Percentiles rank a stretch among this genome's conserved stretches.
These are phyloP conservation scores for Calonectria fujianensis DNA, from an alignment of 2,329 filamentous ascomycete genomes.

Conservation along the genomic window DNA sequence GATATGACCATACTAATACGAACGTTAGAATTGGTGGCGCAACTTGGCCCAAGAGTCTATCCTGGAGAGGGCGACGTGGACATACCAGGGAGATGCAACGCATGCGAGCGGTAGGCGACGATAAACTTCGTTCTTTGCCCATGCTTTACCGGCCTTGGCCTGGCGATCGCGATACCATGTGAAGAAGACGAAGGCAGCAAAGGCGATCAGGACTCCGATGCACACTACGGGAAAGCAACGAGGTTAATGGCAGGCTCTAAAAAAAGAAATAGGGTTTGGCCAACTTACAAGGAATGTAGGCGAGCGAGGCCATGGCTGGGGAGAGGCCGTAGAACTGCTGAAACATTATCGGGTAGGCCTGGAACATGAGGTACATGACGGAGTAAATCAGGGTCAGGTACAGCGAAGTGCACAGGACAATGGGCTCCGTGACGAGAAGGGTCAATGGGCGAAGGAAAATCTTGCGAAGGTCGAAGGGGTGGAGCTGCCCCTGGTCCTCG, in stretches of 20 bases:
- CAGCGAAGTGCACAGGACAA: conserved; percentile 67
- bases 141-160: conserved; percentile 53
- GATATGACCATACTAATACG: conserved; percentile 70
- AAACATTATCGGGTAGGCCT: conserved; percentile 71
- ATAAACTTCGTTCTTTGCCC: conserved; percentile 58
- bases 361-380: conserved; percentile 71
- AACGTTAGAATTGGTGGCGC: not conserved
- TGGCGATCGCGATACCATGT: conserved; percentile 56
- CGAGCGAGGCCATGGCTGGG: conserved; percentile 66
- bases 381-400: conserved; percentile 72
- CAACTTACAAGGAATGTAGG: conserved; percentile 68
- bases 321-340: conserved; percentile 66
- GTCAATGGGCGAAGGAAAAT: conserved; percentile 70
- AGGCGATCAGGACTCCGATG: conserved; percentile 52
- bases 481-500: conserved; percentile 57
- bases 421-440: conserved; percentile 69
- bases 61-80: not conserved
- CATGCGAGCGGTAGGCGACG: conserved; percentile 67
- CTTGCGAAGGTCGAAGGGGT: conserved; percentile 62
- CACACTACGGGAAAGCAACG: conserved; percentile 46
- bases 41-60: not conserved
- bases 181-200: conserved; percentile 52
- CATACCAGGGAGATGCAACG: conserved; percentile 76
- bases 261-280: conserved; percentile 45
- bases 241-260: conserved; percentile 44